Evolutionary conservation across 2,329 filamentous ascomycete genomes (phyloP).

Genomic region (Dothidotthia symphoricarpi): DNA sequence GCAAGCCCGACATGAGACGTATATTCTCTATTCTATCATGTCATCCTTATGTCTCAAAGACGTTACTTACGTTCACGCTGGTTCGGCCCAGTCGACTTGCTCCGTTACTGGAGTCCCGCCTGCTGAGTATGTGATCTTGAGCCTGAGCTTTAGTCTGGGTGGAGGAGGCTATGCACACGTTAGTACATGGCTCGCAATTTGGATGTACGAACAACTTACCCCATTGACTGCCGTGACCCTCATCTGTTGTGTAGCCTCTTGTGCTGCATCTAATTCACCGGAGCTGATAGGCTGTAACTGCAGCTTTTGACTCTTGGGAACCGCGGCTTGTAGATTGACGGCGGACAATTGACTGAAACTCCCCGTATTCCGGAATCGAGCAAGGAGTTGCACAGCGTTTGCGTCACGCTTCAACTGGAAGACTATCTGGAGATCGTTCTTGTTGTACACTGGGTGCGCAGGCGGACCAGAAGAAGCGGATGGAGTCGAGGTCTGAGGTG

Average conservation of each 20-base stretch:
- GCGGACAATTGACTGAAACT: conserved; percentile 64
- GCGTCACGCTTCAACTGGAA: conserved; percentile 82
- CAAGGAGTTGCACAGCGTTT: conserved; percentile 76
- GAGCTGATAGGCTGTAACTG: conserved; percentile 88
- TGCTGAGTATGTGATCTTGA: conserved; percentile 79
- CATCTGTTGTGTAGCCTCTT: conserved; percentile 88
- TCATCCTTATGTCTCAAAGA: background rate
- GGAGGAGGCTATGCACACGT: conserved; percentile 61
- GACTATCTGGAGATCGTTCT: conserved; percentile 77
- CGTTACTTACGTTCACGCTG: conserved; percentile 40
- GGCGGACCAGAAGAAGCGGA: conserved; percentile 41
- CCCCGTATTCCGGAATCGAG: conserved; percentile 78
- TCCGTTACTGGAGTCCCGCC: conserved; percentile 72
- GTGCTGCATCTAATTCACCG: conserved; percentile 69
- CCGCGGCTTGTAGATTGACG: conserved; percentile 87
- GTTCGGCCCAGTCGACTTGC: conserved; percentile 96
- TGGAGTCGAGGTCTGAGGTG: conserved; percentile 47
- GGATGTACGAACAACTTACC: conserved; percentile 61
- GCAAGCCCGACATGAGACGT: too few species aligned
- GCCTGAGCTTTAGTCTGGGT: conserved; percentile 69
- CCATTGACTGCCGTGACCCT: conserved; percentile 80
- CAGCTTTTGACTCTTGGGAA: conserved; percentile 93
- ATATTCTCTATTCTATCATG: too few species aligned
- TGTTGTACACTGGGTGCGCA: conserved; percentile 75
- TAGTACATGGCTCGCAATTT: conserved; percentile 14